Base-by-base conservation (phyloP, 73 alveolate species). In the Durusdinium trenchii region DNA sequence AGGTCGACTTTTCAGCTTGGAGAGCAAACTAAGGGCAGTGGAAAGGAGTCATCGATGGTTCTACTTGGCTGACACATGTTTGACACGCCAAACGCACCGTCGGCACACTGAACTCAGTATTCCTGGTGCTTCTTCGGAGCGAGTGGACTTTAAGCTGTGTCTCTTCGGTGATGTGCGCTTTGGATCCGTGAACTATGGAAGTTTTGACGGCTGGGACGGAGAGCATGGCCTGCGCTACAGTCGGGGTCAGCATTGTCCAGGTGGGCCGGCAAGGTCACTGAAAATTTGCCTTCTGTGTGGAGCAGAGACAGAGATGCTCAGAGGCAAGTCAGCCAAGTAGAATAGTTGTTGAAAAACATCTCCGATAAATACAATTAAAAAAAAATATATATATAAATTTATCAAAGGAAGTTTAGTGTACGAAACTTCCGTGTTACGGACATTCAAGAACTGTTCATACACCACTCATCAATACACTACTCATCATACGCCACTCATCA, bases 191-290 rank as follows among this genome's bases (percentile, higher is more conserved):
- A 47, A 43, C 61, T 30, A 43, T 14, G 89, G 89, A 26, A 78
- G 89, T 45, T 78, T 78, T 61, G 89, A 78, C 28, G 89, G 61
- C 89, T 78, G 89, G 89, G 89, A 78, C 42, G 86, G 20, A 28
- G 43, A 20, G 54, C 35, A 71, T 6, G 50, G 28, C 50, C 35
- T 32, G 84, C 23, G 42, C 28, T 78, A 45, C 89, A 78, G 62
- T 43, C 62, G 89, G 45, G 89, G 89, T 42, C 89, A 78, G 79
- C 40, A 61, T 26, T 78, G 89, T n/a, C 89, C 89, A 20, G 57
- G 62, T n/a, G 89, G 89, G 30, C 89, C 89, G 42, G 14, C 89
- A 43, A 26, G 89, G n/a, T 78, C 89, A 16, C 30, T 78, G 89
- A 78, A 78, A 32, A 42, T 78, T 35, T 43, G 89, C 42, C 89